These are phyloP conservation scores for Nakazawaea anatomiae DNA, from an alignment of 805 yeast species.

Conservation along the genomic window DNA sequence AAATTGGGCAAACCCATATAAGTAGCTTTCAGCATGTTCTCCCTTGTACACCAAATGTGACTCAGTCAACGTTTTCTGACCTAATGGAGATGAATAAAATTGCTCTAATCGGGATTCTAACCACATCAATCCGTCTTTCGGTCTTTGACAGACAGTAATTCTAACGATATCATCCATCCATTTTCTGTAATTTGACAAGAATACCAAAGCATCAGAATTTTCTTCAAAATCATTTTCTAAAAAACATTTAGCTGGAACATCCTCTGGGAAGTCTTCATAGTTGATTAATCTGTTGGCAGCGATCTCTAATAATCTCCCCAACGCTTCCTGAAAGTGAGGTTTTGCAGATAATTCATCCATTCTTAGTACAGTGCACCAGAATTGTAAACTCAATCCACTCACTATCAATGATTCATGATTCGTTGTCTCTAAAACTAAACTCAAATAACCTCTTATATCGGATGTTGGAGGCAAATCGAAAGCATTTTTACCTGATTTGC, in stretches of 20 bases:
- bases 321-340: conserved; percentile 44
- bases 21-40: conserved; percentile 59
- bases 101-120: conserved; percentile 63
- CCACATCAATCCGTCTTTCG: conserved; percentile 80
- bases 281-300: conserved; percentile 75
- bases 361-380: conserved; percentile 90
- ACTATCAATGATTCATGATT: conserved; percentile 82
- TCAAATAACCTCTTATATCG: conserved; percentile 64
- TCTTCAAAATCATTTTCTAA: conserved; percentile 88
- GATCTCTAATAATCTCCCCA: conserved; percentile 66
- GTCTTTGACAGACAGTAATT: conserved; percentile 77
- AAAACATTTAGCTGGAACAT: conserved; percentile 55
- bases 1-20: conserved; percentile 75
- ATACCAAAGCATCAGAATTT: conserved; percentile 69
- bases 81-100: conserved; percentile 68
- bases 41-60: conserved; percentile 48
- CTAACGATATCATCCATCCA: conserved; percentile 89
- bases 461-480: conserved; percentile 29
- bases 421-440: conserved; percentile 74
- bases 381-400: conserved; percentile 83
- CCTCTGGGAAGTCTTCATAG: conserved; percentile 63
- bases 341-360: conserved; percentile 66
- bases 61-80: conserved; percentile 54
- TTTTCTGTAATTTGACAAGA: conserved; percentile 73
- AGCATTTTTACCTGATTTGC: conserved; percentile 5